phyloP scores from a whole-genome alignment of 805 yeast species.

The Pichia membranifaciens region DNA sequence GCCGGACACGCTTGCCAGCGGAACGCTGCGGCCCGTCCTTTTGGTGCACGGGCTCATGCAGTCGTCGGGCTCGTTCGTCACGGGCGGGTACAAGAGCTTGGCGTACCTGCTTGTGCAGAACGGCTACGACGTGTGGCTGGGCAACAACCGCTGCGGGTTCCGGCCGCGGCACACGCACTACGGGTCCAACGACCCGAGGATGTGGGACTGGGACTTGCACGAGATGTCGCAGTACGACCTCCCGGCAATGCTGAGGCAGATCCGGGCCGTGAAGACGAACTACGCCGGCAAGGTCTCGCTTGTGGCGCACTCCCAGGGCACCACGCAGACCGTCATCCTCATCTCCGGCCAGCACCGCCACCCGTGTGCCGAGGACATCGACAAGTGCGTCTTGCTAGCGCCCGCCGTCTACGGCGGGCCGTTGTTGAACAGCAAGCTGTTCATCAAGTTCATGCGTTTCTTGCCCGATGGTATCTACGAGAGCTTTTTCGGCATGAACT shows the following conservation, averaged over 20 bases:
- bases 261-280: slow-evolving; percentile 30
- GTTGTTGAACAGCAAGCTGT: slow-evolving; percentile 54
- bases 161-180: slow-evolving; percentile 56
- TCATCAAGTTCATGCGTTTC: slow-evolving; percentile 56
- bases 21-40: slow-evolving; percentile 50
- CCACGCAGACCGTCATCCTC: slow-evolving; percentile 75
- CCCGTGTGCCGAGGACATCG: slow-evolving; percentile 30
- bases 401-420: slow-evolving; percentile 92
- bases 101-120: slow-evolving; percentile 45
- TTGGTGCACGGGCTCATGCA: slow-evolving; percentile 84
- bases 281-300: slow-evolving; percentile 46
- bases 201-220: slow-evolving; percentile 94
- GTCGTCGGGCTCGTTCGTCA: slow-evolving; percentile 78
- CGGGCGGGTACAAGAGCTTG: slow-evolving; percentile 75
- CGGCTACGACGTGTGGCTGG: slow-evolving; percentile 87
- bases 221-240: slow-evolving; percentile 78
- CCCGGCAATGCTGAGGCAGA: slow-evolving; percentile 55
- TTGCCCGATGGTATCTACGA: slow-evolving; percentile 41
- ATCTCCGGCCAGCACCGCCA: slow-evolving; percentile 26
- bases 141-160: slow-evolving; percentile 86
- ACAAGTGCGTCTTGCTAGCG: slow-evolving; percentile 69
- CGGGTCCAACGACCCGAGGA: slow-evolving; percentile 38
- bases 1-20: slow-evolving; percentile 8
- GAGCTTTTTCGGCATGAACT: slow-evolving; percentile 64
- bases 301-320: slow-evolving; percentile 89